Conservation (phyloP, 75 land plant genomes). For the Cunninghamia lanceolata region DNA sequence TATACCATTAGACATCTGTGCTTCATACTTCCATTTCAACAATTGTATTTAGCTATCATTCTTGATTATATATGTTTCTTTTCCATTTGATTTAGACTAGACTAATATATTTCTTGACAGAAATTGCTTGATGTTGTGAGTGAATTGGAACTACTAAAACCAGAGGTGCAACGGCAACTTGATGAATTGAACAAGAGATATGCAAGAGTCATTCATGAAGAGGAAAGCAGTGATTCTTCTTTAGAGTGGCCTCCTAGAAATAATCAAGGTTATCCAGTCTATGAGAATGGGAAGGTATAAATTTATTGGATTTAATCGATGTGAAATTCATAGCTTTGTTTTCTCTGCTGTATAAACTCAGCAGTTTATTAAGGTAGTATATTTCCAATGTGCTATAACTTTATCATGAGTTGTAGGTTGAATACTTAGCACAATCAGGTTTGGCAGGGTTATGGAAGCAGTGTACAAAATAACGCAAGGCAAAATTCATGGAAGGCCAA, state of each 20-base stretch:
- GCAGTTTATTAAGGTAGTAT: neutral
- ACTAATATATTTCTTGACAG: slow-evolving; percentile 29
- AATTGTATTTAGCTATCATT: neutral
- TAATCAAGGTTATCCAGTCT: slow-evolving; percentile 14
- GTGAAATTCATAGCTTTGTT: neutral
- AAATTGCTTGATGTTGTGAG: slow-evolving; percentile 52
- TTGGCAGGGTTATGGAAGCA: neutral
- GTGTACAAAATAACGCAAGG: neutral
- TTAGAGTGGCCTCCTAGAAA: slow-evolving; percentile 25
- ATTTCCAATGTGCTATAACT: neutral
- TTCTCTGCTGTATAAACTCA: neutral
- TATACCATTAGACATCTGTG: neutral
- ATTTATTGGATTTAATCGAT: neutral
- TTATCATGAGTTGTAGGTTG: neutral
- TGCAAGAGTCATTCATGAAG: slow-evolving; percentile 6
- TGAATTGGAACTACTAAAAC: slow-evolving; percentile 84
- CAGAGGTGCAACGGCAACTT: slow-evolving; percentile 53
- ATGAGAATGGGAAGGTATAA: slow-evolving; percentile 6
- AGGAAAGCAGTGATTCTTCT: slow-evolving; percentile 12
- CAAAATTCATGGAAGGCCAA: slow-evolving; percentile 11
- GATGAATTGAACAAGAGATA: slow-evolving; percentile 40
- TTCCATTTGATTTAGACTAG: neutral
- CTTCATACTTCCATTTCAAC: no score
- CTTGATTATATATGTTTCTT: neutral
- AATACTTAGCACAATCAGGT: neutral